Conservation (phyloP, 2,329 filamentous ascomycete species). For the Alternaria metachromatica region DNA sequence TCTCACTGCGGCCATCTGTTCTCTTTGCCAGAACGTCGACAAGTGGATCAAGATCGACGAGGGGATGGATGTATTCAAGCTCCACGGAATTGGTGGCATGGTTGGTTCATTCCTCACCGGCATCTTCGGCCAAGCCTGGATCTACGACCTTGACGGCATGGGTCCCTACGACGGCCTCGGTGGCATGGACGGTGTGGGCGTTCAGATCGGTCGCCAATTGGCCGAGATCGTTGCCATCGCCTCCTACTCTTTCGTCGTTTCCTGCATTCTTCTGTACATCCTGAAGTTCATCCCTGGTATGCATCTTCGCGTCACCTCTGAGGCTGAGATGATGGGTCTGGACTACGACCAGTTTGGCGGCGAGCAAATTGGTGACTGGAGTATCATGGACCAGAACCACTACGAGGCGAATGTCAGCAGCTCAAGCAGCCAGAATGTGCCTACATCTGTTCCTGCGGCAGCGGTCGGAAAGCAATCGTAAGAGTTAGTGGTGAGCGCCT, state of each 20-base stretch:
- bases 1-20: conserved; percentile 60
- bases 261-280: conserved; percentile 59
- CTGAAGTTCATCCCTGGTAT: conserved; percentile 63
- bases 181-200: conserved; percentile 61
- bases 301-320: conserved; percentile 61
- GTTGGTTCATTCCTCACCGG: conserved; percentile 65
- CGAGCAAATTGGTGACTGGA: conserved; percentile 64
- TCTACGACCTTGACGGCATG: conserved; percentile 58
- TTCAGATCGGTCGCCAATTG: conserved; percentile 63
- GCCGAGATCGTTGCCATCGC: conserved; percentile 63
- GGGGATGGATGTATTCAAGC: conserved; percentile 66
- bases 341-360: conserved; percentile 65
- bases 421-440: conserved; percentile 31
- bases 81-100: conserved; percentile 65
- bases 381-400: conserved; percentile 42
- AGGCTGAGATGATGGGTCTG: conserved; percentile 62
- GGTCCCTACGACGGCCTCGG: conserved; percentile 54
- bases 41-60: conserved; percentile 63
- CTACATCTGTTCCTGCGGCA: neutral
- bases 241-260: conserved; percentile 61
- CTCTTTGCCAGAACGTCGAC: conserved; percentile 59
- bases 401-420: conserved; percentile 27
- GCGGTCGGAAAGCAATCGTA: conserved; percentile 16
- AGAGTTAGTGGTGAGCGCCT: neutral
- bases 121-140: conserved; percentile 60